phyloP scores from a whole-genome alignment of 2,329 filamentous ascomycete species.

The Claviceps monticola region DNA sequence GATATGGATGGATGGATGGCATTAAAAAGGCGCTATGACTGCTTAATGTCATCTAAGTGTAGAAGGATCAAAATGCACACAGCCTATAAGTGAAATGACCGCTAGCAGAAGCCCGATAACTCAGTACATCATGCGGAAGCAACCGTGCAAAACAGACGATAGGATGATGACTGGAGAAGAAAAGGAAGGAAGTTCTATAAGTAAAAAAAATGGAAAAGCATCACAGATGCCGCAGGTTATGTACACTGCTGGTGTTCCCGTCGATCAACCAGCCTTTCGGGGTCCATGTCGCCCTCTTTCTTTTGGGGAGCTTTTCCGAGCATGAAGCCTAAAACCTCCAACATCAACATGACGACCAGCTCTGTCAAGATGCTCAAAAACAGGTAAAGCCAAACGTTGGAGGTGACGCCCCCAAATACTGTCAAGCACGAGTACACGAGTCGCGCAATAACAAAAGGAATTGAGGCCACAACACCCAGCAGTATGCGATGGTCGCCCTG shows the following conservation, averaged over 20 bases:
- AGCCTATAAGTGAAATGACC: not conserved
- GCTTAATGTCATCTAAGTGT: no score
- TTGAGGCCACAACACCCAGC: conserved; percentile 22
- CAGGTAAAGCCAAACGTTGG: conserved; percentile 18
- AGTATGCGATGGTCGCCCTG: conserved; percentile 43
- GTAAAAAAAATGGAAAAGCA: no score
- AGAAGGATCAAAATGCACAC: no score
- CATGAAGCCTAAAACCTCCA: not conserved
- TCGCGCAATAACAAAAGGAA: conserved; percentile 21
- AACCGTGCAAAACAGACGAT: not conserved
- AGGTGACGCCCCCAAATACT: conserved; percentile 15
- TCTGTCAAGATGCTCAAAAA: conserved; percentile 20
- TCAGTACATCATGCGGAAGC: not conserved
- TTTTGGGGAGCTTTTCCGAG: not conserved
- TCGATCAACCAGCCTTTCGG: not conserved
- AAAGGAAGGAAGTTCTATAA: no score
- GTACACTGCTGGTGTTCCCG: not conserved
- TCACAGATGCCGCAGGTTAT: no score
- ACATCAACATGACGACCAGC: conserved; percentile 17
- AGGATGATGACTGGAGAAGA: not conserved
- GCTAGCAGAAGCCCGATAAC: not conserved
- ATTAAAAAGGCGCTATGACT: no score
- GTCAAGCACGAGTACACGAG: conserved; percentile 17
- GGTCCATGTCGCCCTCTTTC: not conserved
- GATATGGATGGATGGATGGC: no score